Base-by-base conservation (phyloP, 805 yeast genomes). In the Myxozyma geophila region DNA sequence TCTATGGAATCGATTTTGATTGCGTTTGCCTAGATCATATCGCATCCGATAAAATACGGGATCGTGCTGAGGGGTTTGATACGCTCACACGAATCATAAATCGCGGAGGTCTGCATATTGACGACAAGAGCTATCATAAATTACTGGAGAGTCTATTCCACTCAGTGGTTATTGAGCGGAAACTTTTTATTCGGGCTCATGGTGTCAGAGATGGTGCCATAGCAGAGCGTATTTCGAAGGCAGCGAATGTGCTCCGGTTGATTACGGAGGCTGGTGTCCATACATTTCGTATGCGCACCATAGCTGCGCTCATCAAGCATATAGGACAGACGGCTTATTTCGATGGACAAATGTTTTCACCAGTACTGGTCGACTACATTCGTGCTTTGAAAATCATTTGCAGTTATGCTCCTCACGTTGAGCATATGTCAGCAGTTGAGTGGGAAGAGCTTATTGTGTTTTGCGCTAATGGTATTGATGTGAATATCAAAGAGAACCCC, bases 321-420 rank as follows among this genome's bases (percentile, higher is more conserved):
- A 57, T 66, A 12, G 35, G 51, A 10, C 65, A 64, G 21, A 46
- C 50, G 6, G 44, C 52, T 21, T 54, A 54, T 23, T 17, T 43
- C 2, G 46, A 58, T 46, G 59, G 62, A 36, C 28, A 12, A 1
- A 10, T 68, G 17, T 54, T 62, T 35, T 53, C 52, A 35, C 71
- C 72, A 3, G 21, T 71, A 28, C 47, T 61, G 19, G 40, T 55
- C 15, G 61, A 66, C 21, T 71, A 67, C n/a, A 19, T 68, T 9
- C 66, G 64, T 28, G 50, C 64, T 10, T 46, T 70, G 33, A 41
- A 50, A 17, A 35, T 51, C 3, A 35, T 71, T 21, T 68, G 67
- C 52, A 41, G 55, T 17, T 59, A 68, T 23, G 37, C 68, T 3
- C 67, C 72, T 2, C 70, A 70, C 33, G 48, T 71, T 7, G 72